A percentile compares a stretch with the other conserved stretches of the same genome.
phyloP scores from a whole-genome alignment of 2,329 filamentous ascomycete species.

The Achaetomium macrosporum region DNA sequence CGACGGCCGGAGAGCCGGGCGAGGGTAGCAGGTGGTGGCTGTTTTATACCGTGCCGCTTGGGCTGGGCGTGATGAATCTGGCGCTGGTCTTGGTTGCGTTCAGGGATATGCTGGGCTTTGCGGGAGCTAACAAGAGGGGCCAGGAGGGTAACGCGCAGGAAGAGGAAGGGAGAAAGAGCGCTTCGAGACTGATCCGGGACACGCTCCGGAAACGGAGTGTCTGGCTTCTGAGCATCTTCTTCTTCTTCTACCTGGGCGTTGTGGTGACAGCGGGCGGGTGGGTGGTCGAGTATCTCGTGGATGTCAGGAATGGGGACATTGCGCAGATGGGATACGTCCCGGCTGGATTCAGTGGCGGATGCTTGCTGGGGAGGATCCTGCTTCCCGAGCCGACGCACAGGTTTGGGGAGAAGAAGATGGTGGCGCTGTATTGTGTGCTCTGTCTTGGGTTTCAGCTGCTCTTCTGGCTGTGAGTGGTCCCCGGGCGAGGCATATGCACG shows the following conservation, averaged over 20 bases:
- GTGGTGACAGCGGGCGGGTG: constrained; percentile 53
- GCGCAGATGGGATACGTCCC: constrained; percentile 57
- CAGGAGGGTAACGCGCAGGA: constrained; percentile 4
- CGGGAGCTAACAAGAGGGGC: constrained; percentile 13
- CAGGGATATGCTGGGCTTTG: constrained; percentile 38
- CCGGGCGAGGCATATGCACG: no score
- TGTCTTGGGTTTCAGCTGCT: constrained; percentile 51
- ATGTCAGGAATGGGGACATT: constrained; percentile 51
- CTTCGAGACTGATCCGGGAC: constrained; percentile 38
- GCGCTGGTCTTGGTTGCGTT: constrained; percentile 44
- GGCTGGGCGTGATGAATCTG: constrained; percentile 46
- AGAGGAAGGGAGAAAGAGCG: constrained; percentile 17
- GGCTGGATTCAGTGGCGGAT: constrained; percentile 53
- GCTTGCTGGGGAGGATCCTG: constrained; percentile 49
- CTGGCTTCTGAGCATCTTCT: constrained; percentile 57
- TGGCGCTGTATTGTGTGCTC: constrained; percentile 47
- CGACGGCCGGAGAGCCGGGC: constrained; percentile 21
- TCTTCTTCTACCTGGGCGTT: constrained; percentile 57
- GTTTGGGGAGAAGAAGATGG: constrained; percentile 52
- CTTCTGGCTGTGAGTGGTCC: constrained; percentile 48
- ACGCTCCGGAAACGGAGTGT: constrained; percentile 42
- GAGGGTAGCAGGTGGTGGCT: constrained; percentile 41
- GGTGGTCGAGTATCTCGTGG: constrained; percentile 60
- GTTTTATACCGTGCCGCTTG: constrained; percentile 52
- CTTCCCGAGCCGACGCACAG: constrained; percentile 55